Evolutionary conservation across 495 filamentous ascomycete species (phyloP).

Genomic region (Tuber umbilicatum): DNA sequence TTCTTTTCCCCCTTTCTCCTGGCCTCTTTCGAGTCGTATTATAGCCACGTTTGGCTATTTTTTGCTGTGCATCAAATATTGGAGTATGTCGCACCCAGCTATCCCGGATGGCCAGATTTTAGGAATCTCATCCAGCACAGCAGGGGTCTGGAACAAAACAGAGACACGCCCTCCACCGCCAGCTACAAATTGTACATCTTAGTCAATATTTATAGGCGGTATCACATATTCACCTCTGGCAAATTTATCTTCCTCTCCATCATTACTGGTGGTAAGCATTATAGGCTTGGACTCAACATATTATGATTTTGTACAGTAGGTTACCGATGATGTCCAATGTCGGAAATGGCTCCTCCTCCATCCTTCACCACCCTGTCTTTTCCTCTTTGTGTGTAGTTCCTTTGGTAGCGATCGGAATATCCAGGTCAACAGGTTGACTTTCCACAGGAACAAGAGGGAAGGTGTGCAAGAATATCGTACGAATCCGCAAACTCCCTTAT

Average conservation of each 20-base stretch:
- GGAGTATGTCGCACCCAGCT: background rate
- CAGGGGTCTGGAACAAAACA: background rate
- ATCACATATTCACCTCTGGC: background rate
- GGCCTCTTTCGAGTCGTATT: background rate
- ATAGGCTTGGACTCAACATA: background rate
- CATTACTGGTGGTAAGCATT: background rate
- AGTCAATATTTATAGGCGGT: background rate
- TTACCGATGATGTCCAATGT: too few species aligned
- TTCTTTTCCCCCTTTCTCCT: background rate
- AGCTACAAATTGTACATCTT: too few species aligned
- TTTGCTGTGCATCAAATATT: background rate
- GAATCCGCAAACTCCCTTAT: too few species aligned
- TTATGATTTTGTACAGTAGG: background rate
- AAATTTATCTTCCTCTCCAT: background rate
- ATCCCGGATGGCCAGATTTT: background rate
- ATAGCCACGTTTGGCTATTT: background rate
- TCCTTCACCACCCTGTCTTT: too few species aligned
- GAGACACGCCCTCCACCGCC: background rate
- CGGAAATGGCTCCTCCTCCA: too few species aligned
- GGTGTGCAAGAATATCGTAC: too few species aligned
- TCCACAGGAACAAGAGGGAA: too few species aligned
- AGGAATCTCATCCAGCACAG: background rate
- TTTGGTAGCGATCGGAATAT: too few species aligned
- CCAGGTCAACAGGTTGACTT: too few species aligned
- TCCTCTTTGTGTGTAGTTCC: too few species aligned